Conservation (phyloP, 352 stramenopile genomes). For the Saprolegnia parasitica region DNA sequence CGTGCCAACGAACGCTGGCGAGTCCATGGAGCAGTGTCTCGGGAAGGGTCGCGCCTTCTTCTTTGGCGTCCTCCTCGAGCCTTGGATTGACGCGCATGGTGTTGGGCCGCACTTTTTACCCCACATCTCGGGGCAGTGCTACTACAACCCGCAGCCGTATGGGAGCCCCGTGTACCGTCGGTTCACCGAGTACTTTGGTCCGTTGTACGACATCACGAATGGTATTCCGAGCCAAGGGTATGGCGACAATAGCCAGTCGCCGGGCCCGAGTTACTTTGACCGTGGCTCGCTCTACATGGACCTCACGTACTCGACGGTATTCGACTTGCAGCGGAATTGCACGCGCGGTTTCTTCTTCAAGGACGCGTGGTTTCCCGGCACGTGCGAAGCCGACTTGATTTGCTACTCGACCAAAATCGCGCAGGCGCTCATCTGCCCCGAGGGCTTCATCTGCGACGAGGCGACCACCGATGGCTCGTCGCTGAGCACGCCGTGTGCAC, state of each 20-base stretch:
- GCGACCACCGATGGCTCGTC: conserved; percentile 78
- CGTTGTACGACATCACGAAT: conserved; percentile 89
- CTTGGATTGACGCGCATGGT: conserved; percentile 93
- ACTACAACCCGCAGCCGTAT: conserved; percentile 86
- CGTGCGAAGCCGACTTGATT: conserved; percentile 95
- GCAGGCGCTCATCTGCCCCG: conserved; percentile 88
- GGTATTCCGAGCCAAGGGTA: conserved; percentile 93
- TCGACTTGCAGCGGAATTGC: conserved; percentile 90
- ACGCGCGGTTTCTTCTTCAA: conserved; percentile 87
- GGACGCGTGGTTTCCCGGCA: conserved; percentile 92
- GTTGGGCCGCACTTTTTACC: conserved; percentile 88
- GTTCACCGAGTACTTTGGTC: conserved; percentile 92
- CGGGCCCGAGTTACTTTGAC: conserved; percentile 76
- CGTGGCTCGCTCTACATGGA: conserved; percentile 85
- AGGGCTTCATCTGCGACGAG: conserved; percentile 94
- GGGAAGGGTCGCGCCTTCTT: conserved; percentile 82
- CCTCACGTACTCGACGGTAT: conserved; percentile 73
- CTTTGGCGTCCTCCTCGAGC: conserved; percentile 92
- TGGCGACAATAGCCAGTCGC: conserved; percentile 68
- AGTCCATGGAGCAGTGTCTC: conserved; percentile 88
- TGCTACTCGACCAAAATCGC: conserved; percentile 58
- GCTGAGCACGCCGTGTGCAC: conserved; percentile 69
- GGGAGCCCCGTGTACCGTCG: conserved; percentile 91
- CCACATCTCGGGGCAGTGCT: conserved; percentile 80
- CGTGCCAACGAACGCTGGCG: conserved; percentile 67